Percentiles rank a stretch among this genome's conserved stretches.
Conservation (phyloP, 2,329 filamentous ascomycete species). For the Sphaerulina vaccinii region DNA sequence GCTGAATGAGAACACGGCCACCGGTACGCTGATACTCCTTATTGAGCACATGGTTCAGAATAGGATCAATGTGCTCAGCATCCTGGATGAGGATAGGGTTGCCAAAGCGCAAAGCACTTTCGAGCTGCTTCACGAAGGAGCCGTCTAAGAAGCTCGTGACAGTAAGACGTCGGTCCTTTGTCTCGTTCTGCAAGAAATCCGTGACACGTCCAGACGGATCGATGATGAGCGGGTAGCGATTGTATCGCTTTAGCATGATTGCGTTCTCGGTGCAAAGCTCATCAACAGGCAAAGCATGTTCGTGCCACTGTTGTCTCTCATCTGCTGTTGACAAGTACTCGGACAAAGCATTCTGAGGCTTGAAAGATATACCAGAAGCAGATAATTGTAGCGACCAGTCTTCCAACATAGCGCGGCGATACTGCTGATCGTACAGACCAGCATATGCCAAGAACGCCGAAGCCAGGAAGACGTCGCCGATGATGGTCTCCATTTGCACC, state of each 20-base stretch:
- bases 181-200: slow-evolving; percentile 93
- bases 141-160: slow-evolving; percentile 98
- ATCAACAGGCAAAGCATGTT: slow-evolving; percentile 88
- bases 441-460: slow-evolving; percentile 96
- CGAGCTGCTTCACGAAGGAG: slow-evolving; percentile 95
- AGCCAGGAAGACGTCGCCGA: slow-evolving; percentile 94
- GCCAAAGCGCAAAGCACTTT: slow-evolving; percentile 94
- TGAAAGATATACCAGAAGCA: slow-evolving; percentile 89
- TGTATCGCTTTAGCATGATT: slow-evolving; percentile 95
- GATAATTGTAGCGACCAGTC: slow-evolving; percentile 95
- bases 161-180: slow-evolving; percentile 87
- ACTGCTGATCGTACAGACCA: slow-evolving; percentile 95
- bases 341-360: slow-evolving; percentile 88
- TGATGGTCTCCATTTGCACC: slow-evolving; percentile 92
- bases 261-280: slow-evolving; percentile 98
- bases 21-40: slow-evolving; percentile 99
- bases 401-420: slow-evolving; percentile 95
- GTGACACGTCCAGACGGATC: slow-evolving; percentile 93
- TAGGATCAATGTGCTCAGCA: slow-evolving; percentile 93
- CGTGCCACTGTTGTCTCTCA: slow-evolving; percentile 91
- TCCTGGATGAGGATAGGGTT: slow-evolving; percentile 99
- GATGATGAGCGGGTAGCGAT: slow-evolving; percentile 96
- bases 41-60: slow-evolving; percentile 97
- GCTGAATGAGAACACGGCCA: slow-evolving; percentile 94
- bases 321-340: slow-evolving; percentile 97